Evolutionary conservation across 345 rosid species (phyloP), one percentile per base, ranked within the genome.

Genomic region (Erysimum cheiranthoides): DNA sequence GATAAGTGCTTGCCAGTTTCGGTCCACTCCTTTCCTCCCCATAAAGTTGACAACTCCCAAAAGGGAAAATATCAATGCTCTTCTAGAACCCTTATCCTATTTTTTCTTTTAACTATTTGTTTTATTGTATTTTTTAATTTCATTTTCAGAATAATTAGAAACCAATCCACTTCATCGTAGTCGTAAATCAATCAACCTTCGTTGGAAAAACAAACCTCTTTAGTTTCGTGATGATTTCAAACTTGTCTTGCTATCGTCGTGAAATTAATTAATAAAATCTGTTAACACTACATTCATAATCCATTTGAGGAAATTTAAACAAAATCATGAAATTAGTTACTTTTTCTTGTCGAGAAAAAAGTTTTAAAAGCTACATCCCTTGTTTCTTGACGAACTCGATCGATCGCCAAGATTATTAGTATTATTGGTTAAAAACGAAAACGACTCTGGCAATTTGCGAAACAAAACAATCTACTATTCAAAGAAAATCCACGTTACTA

Each of bases 1-100:
- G 64, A 62, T 43, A 52, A 76, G 79, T 76, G 65, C 49, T 69
- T 69, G 65, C 80, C 79, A 76, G 75, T 61, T 69, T 76, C 72
- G 65, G 74, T n/a, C 74, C 74, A 75, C 79, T 75, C 17, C 28
- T 60, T 14, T 60, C 42, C 4, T 42, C 45, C 8, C 65, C 66
- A 53, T 61, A 14, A 70, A 54, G 65, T 43, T 21, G 66, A 70
- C 50, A 69, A 61, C 64, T 32, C 49, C 57, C 0, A 51, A 68
- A 43, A 11, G 18, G 51, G 11, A 38, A 59, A 58, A 57, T 57
- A 64, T 71, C 51, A 70, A 27, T 54, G 36, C 38, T 47, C 61
- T 77, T 77, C 76, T 70, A 77, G 61, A 71, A 70, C 54, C 36
- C 76, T 77, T 77, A 77, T 77, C 72, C 68, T 58, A 46, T 36